Conservation (phyloP, 176 grass and related monocot genomes). For the Carex cristatella region DNA sequence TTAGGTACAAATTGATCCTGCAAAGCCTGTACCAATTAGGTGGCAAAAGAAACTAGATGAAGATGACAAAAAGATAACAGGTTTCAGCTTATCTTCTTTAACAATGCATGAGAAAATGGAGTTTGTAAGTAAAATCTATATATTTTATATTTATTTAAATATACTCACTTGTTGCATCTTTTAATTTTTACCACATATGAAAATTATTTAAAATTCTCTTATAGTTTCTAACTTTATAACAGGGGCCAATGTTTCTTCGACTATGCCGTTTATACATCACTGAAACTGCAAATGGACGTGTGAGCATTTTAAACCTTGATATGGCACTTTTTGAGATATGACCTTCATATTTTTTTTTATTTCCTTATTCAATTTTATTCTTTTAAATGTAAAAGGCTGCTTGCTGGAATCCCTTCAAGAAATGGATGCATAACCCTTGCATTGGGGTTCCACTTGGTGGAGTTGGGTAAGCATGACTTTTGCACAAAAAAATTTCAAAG, state of each 20-base stretch:
- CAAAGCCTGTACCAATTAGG: slow-evolving; percentile 19
- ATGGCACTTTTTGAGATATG: neutral
- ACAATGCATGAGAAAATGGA: slow-evolving; percentile 31
- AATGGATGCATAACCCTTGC: slow-evolving; percentile 46
- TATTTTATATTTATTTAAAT: neutral
- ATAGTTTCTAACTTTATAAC: neutral
- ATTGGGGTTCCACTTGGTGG: slow-evolving; percentile 68
- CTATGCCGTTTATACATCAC: slow-evolving; percentile 4
- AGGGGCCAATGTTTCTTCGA: slow-evolving; percentile 40
- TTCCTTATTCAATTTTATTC: slow-evolving; percentile 9
- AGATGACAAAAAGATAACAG: slow-evolving; percentile 52
- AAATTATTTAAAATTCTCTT: neutral
- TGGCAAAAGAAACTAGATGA: slow-evolving; percentile 55
- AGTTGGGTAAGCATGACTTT: slow-evolving; percentile 43
- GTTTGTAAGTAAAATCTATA: slow-evolving; percentile 38
- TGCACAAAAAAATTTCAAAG: neutral
- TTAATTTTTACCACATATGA: neutral
- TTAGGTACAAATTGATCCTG: slow-evolving; percentile 24
- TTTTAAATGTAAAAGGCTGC: slow-evolving; percentile 26
- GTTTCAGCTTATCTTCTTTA: slow-evolving; percentile 22
- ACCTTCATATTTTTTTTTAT: neutral
- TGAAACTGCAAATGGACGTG: slow-evolving; percentile 31
- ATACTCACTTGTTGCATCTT: neutral
- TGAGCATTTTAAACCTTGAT: slow-evolving; percentile 22
- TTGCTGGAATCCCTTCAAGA: slow-evolving; percentile 40